These are phyloP conservation scores for Corallochytrium limacisporum DNA, from an alignment of 78 protist species.

Conservation along the genomic window DNA sequence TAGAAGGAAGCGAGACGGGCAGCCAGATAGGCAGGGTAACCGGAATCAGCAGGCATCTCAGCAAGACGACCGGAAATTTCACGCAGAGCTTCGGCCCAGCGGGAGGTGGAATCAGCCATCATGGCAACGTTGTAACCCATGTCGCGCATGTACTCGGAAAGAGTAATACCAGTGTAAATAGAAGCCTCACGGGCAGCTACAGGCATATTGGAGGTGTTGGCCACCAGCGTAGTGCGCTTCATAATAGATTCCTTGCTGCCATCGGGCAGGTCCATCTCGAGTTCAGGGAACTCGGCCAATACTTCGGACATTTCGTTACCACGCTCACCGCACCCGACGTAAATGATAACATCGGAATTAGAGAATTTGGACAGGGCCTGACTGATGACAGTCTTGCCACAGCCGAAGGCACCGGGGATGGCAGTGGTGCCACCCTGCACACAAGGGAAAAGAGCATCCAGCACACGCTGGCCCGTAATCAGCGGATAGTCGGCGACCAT, in stretches of 20 bases:
- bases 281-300: conserved; percentile 95
- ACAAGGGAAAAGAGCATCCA: conserved; percentile 98
- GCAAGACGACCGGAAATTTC: conserved; percentile 99
- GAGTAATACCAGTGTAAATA: conserved; percentile 97
- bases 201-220: conserved; percentile 99
- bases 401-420: conserved; percentile 99
- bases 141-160: conserved; percentile 98
- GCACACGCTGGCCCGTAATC: conserved; percentile 94
- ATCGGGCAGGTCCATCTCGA: conserved; percentile 23
- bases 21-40: conserved; percentile 99
- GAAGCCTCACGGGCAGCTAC: conserved; percentile 99
- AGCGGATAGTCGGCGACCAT: conserved; percentile 85
- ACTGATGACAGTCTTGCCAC: conserved; percentile 99
- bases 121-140: conserved; percentile 96
- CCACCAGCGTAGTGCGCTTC: conserved; percentile 99
- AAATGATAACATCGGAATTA: conserved; percentile 96
- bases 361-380: conserved; percentile 96
- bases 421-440: conserved; percentile 99
- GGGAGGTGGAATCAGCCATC: conserved; percentile 98
- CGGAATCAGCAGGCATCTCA: conserved; percentile 99
- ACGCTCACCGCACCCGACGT: conserved; percentile 98
- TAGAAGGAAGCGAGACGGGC: conserved; percentile 98
- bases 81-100: conserved; percentile 99
- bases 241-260: conserved; percentile 85
- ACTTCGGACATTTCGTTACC: conserved; percentile 99